Evolutionary conservation across 495 filamentous ascomycete species (phyloP).

Genomic region (Sporormia fimetaria): DNA sequence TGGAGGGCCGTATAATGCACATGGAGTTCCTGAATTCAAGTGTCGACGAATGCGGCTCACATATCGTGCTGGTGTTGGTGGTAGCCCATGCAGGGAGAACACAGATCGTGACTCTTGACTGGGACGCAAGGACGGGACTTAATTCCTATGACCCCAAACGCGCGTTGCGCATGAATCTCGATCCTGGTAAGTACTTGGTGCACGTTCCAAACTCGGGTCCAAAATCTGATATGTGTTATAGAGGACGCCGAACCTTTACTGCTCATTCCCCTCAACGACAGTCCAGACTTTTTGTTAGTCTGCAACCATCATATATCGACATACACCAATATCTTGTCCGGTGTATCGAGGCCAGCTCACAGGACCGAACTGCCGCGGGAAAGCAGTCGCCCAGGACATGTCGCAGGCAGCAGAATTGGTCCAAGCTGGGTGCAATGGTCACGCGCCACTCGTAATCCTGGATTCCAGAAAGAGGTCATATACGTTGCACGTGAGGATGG

Average conservation of each 20-base stretch:
- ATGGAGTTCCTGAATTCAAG: slow-evolving; percentile 78
- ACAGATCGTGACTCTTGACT: slow-evolving; percentile 61
- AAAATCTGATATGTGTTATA: not conserved
- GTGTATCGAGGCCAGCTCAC: slow-evolving; percentile 2
- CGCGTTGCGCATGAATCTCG: slow-evolving; percentile 4
- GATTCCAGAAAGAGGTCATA: slow-evolving; percentile 23
- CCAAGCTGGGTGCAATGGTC: slow-evolving; percentile 32
- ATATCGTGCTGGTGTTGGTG: slow-evolving; percentile 67
- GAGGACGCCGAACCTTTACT: slow-evolving; percentile 21
- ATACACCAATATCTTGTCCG: slow-evolving; percentile 17
- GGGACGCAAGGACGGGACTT: slow-evolving; percentile 43
- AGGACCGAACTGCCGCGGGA: no score
- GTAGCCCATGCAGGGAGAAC: slow-evolving; percentile 49
- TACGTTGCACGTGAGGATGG: slow-evolving; percentile 42
- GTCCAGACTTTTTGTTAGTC: slow-evolving; percentile 19
- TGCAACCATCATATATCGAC: slow-evolving; percentile 8
- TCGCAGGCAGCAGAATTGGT: slow-evolving; percentile 6
- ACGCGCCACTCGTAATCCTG: slow-evolving; percentile 15
- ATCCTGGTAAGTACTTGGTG: slow-evolving; percentile 4
- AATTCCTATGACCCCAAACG: slow-evolving; percentile 1
- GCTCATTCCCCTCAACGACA: slow-evolving; percentile 15
- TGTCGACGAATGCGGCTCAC: slow-evolving; percentile 43
- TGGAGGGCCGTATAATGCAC: slow-evolving; percentile 66
- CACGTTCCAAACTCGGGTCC: not conserved
- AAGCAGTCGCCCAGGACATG: not conserved